These are phyloP conservation scores for Tieghemiomyces parasiticus DNA, from an alignment of 192 early-diverging fungal genomes.

Conservation along the genomic window DNA sequence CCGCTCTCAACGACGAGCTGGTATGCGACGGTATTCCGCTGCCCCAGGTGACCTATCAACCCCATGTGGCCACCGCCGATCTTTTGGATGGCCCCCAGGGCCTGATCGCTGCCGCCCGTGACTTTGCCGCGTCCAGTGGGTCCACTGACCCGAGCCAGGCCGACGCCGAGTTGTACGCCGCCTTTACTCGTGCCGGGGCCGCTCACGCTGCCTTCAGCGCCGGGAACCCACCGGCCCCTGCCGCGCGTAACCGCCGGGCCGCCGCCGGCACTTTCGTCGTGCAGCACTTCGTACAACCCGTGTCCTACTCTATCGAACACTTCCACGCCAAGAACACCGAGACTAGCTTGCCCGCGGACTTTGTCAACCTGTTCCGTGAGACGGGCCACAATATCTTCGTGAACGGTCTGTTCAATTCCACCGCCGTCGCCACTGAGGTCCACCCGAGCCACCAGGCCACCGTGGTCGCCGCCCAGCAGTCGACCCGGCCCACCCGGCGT, in stretches of 20 bases:
- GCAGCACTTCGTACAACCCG: conserved; percentile 50
- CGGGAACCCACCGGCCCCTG: conserved; percentile 8
- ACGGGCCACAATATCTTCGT: conserved; percentile 60
- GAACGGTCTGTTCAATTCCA: conserved; percentile 50
- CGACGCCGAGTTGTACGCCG: conserved; percentile 14
- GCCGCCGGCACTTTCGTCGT: conserved; percentile 43
- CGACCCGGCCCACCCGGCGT: conserved; percentile 51
- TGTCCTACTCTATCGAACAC: conserved; percentile 64
- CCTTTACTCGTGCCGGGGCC: conserved; percentile 12
- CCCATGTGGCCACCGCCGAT: not conserved
- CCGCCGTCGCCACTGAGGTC: conserved; percentile 54
- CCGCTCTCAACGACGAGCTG: conserved; percentile 26
- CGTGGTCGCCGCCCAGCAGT: conserved; percentile 60
- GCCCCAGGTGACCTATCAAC: conserved; percentile 26
- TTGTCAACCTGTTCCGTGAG: conserved; percentile 61
- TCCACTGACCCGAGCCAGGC: conserved; percentile 16
- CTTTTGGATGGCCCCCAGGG: conserved; percentile 7
- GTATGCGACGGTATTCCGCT: conserved; percentile 37
- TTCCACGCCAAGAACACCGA: conserved; percentile 65
- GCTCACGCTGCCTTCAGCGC: conserved; percentile 13
- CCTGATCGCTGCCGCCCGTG: conserved; percentile 15
- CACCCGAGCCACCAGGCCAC: conserved; percentile 57
- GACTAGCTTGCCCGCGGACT: conserved; percentile 59
- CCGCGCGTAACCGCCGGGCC: not conserved
- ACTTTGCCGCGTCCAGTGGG: conserved; percentile 14